Conservation (phyloP, 257 asterid species). For the Thymus quinquecostatus region DNA sequence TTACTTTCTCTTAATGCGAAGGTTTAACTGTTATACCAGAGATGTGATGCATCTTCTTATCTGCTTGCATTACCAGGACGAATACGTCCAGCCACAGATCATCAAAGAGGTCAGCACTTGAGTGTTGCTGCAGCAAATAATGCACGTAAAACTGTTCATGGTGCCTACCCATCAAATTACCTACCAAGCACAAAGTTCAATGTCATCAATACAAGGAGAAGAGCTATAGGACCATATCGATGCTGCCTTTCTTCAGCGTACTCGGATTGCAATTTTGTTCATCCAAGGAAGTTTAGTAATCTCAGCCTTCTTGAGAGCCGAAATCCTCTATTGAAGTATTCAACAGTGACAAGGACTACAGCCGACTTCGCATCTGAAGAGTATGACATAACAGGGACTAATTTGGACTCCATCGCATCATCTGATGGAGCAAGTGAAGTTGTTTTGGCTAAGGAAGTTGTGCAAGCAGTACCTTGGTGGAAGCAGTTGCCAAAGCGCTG, state of each 20-base stretch:
- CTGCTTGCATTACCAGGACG: conserved; percentile 45
- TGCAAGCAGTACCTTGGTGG: conserved; percentile 66
- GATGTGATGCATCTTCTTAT: conserved; percentile 25
- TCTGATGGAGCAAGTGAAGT: conserved; percentile 67
- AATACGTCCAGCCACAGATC: conserved; percentile 38
- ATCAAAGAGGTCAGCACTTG: conserved; percentile 42
- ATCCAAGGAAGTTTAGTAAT: conserved; percentile 47
- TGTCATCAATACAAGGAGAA: conserved; percentile 41
- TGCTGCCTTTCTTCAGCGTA: conserved; percentile 46
- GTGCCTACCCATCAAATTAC: conserved; percentile 5
- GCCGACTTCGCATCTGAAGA: conserved; percentile 87
- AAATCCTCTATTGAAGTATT: conserved; percentile 45
- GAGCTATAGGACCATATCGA: conserved; percentile 42
- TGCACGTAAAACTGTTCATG: conserved; percentile 35
- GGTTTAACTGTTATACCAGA: not conserved
- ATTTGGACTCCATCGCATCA: conserved; percentile 49
- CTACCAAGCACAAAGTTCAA: conserved; percentile 38
- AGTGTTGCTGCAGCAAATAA: conserved; percentile 36
- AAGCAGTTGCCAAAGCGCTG: conserved; percentile 85
- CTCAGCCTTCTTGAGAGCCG: conserved; percentile 47
- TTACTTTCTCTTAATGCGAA: not conserved
- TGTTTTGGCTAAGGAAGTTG: conserved; percentile 46
- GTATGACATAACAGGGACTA: conserved; percentile 56
- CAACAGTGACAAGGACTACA: conserved; percentile 54
- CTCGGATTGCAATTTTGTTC: conserved; percentile 42